Evolutionary conservation across 2,329 filamentous ascomycete genomes (phyloP), one percentile per base, ranked within the genome.

Genomic region (Colletotrichum sp.): DNA sequence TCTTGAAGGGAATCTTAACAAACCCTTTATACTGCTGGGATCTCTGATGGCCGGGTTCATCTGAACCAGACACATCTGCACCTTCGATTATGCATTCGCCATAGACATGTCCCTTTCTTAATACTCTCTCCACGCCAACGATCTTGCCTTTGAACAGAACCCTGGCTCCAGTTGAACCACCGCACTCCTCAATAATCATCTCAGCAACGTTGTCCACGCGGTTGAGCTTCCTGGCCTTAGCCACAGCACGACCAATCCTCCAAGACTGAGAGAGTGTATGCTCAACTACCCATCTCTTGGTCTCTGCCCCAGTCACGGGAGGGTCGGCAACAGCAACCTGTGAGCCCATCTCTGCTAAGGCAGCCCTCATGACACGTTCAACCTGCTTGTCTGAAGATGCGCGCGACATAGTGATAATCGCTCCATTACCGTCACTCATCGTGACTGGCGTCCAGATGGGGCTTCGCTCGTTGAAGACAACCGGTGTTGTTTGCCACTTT

Each of bases 1-100:
- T 60, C 84, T 94, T 94, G 86, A 94, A 94, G 0, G 93, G 92
- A 65, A 95, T 92, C 80, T 90, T 92, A 80, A 94, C 83, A 34
- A 83, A 78, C 1, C 91, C 91, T 59, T 80, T 75, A 81, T 89
- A 84, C 36, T 82, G 79, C 8, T 76, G 71, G 3, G 78, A 18
- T 4, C 39, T 4, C 13, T 68, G 60, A 65, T 73, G 34, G 18
- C 69, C 62, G 9, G 62, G 26, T 13, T 75, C 70, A 4, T 71
- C 68, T 8, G 80, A 78, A 30, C 82, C 81, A 69, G 83, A 79
- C 71, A 86, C 77, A 26, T 89, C 87, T 24, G 85, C 83, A 5
- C 88, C 88, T 73, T 91, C 87, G 69, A 93, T 90, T 26, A 89
- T 87, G 76, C 90, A 89, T 80, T 91, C 90, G 12, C 91, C 91